Base-by-base conservation (phyloP, 2,329 filamentous ascomycete genomes). In the Beauveria asiatica region DNA sequence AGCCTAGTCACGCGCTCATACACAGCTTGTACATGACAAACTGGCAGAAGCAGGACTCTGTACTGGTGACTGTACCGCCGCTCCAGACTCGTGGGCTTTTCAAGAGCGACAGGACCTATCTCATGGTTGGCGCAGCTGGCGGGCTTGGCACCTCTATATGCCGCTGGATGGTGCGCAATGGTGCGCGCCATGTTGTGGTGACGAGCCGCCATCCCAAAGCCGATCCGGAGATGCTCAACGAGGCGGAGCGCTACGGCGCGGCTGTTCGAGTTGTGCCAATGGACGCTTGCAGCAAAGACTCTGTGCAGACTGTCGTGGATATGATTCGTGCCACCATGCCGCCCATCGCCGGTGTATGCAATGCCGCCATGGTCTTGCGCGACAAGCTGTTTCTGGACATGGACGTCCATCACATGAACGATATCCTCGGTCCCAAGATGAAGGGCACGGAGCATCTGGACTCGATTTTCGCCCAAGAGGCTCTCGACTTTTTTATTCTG, bases 321-420 rank as follows among this genome's bases (percentile, higher is more conserved):
- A 39, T 10, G 10, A 52, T 52, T 5, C 19, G 19, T 13, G 33
- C 11, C 33, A 23, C 61, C 0, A 67, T 74, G 65, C 74, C 74
- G 1, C 67, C 69, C 0, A 68, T 76, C 16, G 70, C 64, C 0
- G 74, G 74, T 30, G 71, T 76, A 5, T 67, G 67, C 7, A 71
- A 76, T 45, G 73, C 72, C 2, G 73, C 74, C 21, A 72, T 74
- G 70, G 67, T 76, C 5, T 61, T 76, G 0, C 46, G 66, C 1
- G 70, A 74, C 55, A 60, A 59, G 42, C 59, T 67, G 3, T 63
- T 70, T 27, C 59, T 59, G 23, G 62, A 66, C 42, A 69, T 68
- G 63, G 42, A 57, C 11, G 10, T 49, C 27, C 64, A 64, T 5
- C 42, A 63, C 3, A 58, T 72, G 21, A 62, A 65, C 21, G 62